Evolutionary conservation across 345 rosid species (phyloP).

Genomic region (Populus davidiana): DNA sequence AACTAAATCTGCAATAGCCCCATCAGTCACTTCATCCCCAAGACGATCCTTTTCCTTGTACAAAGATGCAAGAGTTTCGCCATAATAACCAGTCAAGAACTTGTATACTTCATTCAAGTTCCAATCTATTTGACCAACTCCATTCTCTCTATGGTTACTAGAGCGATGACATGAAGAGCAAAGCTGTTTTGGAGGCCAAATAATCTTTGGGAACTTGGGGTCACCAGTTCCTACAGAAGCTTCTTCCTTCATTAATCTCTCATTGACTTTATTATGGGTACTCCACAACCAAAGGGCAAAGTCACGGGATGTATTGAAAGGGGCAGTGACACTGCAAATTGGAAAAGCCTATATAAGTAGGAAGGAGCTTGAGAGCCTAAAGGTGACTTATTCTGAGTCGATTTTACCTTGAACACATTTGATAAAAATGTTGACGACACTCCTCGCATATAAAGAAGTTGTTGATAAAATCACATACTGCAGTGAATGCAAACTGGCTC

Average conservation of each 20-base stretch:
- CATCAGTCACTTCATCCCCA: constrained; percentile 32
- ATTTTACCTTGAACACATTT: constrained; percentile 85
- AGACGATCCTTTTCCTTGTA: constrained; percentile 52
- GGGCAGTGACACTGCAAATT: constrained; percentile 57
- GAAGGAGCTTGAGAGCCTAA: not conserved
- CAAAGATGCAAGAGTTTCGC: constrained; percentile 54
- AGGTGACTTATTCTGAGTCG: not conserved
- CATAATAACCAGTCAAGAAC: constrained; percentile 66
- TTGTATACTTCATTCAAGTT: constrained; percentile 67
- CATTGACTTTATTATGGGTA: constrained; percentile 85
- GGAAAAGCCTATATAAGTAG: constrained; percentile 14
- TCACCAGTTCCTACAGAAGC: constrained; percentile 75
- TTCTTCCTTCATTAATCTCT: constrained; percentile 77
- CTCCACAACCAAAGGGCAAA: constrained; percentile 91
- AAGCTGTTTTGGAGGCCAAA: constrained; percentile 92
- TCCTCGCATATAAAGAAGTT: constrained; percentile 92
- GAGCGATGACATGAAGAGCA: constrained; percentile 71
- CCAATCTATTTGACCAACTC: constrained; percentile 48
- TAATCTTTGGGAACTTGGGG: constrained; percentile 81
- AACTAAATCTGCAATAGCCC: constrained; percentile 52
- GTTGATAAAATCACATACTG: constrained; percentile 82
- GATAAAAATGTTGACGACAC: constrained; percentile 84
- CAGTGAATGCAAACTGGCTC: constrained; percentile 74
- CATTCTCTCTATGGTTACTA: constrained; percentile 16
- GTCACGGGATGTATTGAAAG: constrained; percentile 67